Percentiles rank a stretch among this genome's conserved stretches.
Evolutionary conservation across 2,329 filamentous ascomycete genomes (phyloP).

Genomic region (Fusarium setosum): DNA sequence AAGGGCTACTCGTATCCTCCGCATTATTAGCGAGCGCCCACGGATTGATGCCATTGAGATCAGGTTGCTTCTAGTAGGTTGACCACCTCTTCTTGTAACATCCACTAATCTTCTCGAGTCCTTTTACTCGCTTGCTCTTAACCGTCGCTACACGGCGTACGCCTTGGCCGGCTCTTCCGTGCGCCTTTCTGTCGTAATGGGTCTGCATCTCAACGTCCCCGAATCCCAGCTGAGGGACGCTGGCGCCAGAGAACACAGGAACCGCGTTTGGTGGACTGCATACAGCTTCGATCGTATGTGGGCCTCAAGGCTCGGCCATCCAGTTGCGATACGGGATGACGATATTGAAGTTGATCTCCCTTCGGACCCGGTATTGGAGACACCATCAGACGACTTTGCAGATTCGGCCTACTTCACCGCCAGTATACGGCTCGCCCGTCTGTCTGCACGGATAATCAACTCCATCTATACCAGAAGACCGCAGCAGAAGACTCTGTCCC

Average conservation of each 20-base stretch:
- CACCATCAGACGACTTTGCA: constrained; percentile 44
- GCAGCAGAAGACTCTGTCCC: constrained; percentile 44
- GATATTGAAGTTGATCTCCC: constrained; percentile 59
- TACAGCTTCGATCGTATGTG: constrained; percentile 60
- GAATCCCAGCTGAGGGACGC: constrained; percentile 53
- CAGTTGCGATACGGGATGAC: constrained; percentile 59
- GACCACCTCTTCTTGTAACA: fast-evolving
- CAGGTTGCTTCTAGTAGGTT: constrained; percentile 55
- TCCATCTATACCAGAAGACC: constrained; percentile 48
- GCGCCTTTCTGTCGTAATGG: constrained; percentile 56
- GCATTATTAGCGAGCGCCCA: constrained; percentile 55
- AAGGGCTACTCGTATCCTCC: constrained; percentile 51
- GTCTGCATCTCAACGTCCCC: constrained; percentile 54
- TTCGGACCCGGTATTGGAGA: constrained; percentile 45
- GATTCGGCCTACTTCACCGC: constrained; percentile 48
- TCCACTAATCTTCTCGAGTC: constrained; percentile 43
- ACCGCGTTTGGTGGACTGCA: constrained; percentile 56
- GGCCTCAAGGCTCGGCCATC: constrained; percentile 60
- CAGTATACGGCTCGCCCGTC: constrained; percentile 52
- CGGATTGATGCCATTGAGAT: constrained; percentile 57
- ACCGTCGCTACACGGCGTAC: constrained; percentile 57
- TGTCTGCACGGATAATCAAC: constrained; percentile 42
- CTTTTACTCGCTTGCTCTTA: constrained; percentile 57
- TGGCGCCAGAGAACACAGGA: constrained; percentile 52
- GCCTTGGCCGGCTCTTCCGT: constrained; percentile 57